Evolutionary conservation across 1,284 basidiomycete species (phyloP).

Genomic region (Volvariella surrecta): DNA sequence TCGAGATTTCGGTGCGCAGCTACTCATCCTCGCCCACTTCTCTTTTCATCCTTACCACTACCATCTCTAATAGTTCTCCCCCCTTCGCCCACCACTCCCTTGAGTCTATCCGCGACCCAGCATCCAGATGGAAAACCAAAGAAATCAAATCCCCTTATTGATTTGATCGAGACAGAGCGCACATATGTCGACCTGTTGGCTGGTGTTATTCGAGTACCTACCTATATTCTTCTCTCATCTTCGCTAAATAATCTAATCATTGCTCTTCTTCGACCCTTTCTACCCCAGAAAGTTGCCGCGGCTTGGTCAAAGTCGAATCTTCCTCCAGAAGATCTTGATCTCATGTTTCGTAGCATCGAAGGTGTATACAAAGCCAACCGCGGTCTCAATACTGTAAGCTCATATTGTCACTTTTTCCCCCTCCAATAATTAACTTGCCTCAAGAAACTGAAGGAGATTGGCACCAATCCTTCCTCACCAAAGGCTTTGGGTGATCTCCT

Average conservation of each 20-base stretch:
- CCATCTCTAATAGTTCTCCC: conserved; percentile 24
- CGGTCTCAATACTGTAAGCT: conserved; percentile 62
- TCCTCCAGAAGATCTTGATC: conserved; percentile 86
- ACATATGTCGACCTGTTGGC: conserved; percentile 88
- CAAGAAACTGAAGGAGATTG: conserved; percentile 92
- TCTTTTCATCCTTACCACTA: conserved; percentile 1
- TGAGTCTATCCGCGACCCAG: conserved; percentile 19
- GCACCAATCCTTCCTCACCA: conserved; percentile 87
- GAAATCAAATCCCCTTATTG: conserved; percentile 78
- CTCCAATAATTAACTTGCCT: conserved; percentile 10
- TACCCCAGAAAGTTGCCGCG: conserved; percentile 87
- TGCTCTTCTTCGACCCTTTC: conserved; percentile 10
- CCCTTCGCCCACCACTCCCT: conserved; percentile 27
- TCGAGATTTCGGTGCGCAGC: conserved; percentile 13
- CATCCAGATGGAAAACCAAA: conserved; percentile 40
- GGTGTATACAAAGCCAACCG: conserved; percentile 89
- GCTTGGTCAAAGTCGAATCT: conserved; percentile 96
- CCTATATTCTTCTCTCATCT: conserved; percentile 7
- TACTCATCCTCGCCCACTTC: conserved; percentile 4
- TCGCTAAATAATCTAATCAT: conserved; percentile 8
- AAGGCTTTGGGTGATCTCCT: conserved; percentile 93
- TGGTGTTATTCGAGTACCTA: conserved; percentile 83
- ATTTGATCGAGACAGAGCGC: conserved; percentile 93
- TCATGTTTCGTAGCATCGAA: conserved; percentile 93
- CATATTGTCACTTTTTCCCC: conserved; percentile 1